These are phyloP conservation scores for Metarhizium guizhouense DNA, from an alignment of 2,329 filamentous ascomycete species.

Conservation along the genomic window DNA sequence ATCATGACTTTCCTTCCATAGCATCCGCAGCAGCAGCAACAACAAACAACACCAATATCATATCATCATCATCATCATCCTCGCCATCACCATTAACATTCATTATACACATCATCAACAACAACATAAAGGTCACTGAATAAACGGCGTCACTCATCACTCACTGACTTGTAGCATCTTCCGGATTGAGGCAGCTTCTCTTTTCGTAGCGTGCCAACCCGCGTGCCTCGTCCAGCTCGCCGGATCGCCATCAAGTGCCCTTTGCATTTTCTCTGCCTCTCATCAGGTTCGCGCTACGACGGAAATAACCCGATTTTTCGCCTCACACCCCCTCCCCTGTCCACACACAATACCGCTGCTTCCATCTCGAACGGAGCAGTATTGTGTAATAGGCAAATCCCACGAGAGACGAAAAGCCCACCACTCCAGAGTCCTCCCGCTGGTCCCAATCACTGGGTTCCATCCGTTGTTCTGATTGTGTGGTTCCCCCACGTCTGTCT, in stretches of 20 bases:
- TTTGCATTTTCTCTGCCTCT: slow-evolving; percentile 1
- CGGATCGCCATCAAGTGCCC: slow-evolving; percentile 5
- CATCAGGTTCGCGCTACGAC: slow-evolving; percentile 16
- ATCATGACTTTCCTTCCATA: no score
- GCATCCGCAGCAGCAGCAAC: no score
- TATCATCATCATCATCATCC: no score
- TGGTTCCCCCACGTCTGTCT: background rate
- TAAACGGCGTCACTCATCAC: no score
- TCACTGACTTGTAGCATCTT: no score
- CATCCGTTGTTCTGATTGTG: background rate
- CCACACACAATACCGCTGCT: slow-evolving; percentile 17
- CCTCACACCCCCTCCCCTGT: slow-evolving; percentile 15
- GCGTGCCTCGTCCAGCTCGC: slow-evolving; percentile 1
- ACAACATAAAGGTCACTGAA: background rate
- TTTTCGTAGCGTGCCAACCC: background rate
- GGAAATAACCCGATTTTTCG: slow-evolving; percentile 25
- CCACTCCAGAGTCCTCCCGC: slow-evolving; percentile 7
- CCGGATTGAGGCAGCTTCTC: background rate
- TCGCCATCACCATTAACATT: no score
- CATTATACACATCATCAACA: background rate
- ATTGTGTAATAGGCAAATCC: slow-evolving; percentile 16
- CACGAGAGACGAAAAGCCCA: slow-evolving; percentile 12
- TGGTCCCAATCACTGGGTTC: slow-evolving; percentile 1
- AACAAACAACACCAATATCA: no score
- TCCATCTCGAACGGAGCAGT: slow-evolving; percentile 12